Evolutionary conservation across 441 rosid genomes (phyloP), one percentile per base, ranked within the genome.

Genomic region (Bocquillonia castaneifolia): DNA sequence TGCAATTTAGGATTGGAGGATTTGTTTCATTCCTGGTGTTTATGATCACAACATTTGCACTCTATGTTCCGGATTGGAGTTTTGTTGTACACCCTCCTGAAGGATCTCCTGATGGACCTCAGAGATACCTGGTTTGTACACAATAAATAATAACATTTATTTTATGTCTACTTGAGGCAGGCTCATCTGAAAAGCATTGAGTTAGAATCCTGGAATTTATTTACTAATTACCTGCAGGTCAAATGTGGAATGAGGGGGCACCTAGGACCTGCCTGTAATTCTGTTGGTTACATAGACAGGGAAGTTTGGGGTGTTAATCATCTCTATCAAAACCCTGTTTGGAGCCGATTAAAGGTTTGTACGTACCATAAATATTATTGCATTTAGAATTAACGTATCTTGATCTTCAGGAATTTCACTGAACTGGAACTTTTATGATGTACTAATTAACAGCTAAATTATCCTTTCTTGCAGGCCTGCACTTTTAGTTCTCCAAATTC

Each of bases 171-270:
- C n/a, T n/a, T n/a, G n/a, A n/a, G n/a, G n/a, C n/a, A n/a, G n/a
- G n/a, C n/a, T n/a, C n/a, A 36, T 3, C 40, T 4, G 10, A 36
- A 36, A 36, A 36, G 10, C 10, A 36, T 36, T 10, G 40, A 36
- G 10, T 3, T 36, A 36, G 40, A 36, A 10, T 36, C 10, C 10
- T 10, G 10, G 40, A 36, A 10, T 36, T 10, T 51, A 20, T 15
- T 42, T 2, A 34, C 60, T 52, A 36, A 20, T 45, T 13, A 3
- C 63, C 62, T 64, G 34, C 63, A 88, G 93, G 86, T 88, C 6
- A 79, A 78, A 66, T 88, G 93, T 76, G 88, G 87, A 59, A 84
- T 85, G 85, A 81, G 90, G 72, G 93, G 93, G 17, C 93, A 84
- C 73, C 71, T 88, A 18, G 90, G 90, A 56, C 90, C 90, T 2